phyloP scores from a whole-genome alignment of 305 asterid genomes.

The Fraxinus baroniana region DNA sequence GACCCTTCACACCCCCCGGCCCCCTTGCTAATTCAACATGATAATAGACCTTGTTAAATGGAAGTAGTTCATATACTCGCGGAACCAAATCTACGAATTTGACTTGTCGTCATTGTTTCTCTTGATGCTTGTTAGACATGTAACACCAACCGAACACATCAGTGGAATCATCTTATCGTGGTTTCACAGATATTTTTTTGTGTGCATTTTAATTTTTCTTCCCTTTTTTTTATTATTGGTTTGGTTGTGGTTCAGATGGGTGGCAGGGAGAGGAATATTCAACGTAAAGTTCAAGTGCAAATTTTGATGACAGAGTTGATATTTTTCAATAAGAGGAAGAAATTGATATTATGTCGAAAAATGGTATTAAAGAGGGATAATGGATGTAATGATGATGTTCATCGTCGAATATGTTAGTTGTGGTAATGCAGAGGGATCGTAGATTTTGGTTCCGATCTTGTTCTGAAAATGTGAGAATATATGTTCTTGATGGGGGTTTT shows the following conservation, averaged over 20 bases:
- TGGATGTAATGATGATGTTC: no score
- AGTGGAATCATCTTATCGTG: not conserved
- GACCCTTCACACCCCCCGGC: no score
- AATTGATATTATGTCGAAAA: no score
- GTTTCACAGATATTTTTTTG: not conserved
- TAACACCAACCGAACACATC: not conserved
- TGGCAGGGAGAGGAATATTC: not conserved
- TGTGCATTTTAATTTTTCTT: not conserved
- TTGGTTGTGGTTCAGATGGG: not conserved
- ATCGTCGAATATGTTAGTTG: not conserved
- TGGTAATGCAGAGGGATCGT: not conserved
- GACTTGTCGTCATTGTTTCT: not conserved
- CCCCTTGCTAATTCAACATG: not conserved
- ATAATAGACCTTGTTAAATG: not conserved
- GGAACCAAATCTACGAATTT: not conserved
- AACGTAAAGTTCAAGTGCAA: not conserved
- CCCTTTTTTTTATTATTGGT: not conserved
- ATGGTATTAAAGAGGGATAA: not conserved
- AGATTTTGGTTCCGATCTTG: not conserved
- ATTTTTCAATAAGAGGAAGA: not conserved
- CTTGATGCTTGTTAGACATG: not conserved
- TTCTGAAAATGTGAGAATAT: no score
- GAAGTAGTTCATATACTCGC: not conserved
- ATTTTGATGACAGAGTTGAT: not conserved
- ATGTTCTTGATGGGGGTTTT: not conserved